Evolutionary conservation across 345 rosid species (phyloP).

Genomic region (Rhodamnia rubescens): DNA sequence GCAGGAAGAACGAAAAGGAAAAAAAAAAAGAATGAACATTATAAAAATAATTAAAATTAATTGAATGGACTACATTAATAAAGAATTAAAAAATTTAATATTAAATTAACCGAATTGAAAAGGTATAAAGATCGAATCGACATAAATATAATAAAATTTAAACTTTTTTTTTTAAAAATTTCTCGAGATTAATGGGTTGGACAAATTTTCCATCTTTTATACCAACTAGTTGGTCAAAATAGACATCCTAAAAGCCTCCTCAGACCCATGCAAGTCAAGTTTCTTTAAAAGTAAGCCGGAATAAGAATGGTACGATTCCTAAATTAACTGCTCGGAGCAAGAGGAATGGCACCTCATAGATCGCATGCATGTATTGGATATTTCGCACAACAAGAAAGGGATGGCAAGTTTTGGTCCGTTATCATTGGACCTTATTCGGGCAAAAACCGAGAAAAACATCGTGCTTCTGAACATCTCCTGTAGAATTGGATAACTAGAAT

Average conservation of each 20-base stretch:
- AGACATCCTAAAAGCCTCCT: neutral
- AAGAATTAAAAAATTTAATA: no score
- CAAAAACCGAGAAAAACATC: conserved; percentile 4
- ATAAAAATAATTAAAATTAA: no score
- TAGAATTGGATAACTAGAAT: no score
- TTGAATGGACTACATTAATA: no score
- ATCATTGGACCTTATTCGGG: neutral
- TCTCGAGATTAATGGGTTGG: no score
- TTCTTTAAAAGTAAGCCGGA: neutral
- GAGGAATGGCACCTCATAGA: neutral
- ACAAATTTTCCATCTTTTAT: neutral
- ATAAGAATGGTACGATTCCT: neutral
- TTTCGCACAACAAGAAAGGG: neutral
- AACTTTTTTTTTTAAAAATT: no score
- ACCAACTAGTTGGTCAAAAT: neutral
- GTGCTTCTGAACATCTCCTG: conserved; percentile 32
- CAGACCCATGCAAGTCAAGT: neutral
- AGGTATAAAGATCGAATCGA: no score
- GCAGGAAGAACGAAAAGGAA: no score
- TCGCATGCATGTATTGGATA: neutral
- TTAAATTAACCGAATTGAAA: no score
- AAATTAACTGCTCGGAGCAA: neutral
- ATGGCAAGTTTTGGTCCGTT: neutral
- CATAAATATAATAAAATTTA: no score
- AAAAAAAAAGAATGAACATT: no score